Evolutionary conservation across 192 early-diverging fungal species (phyloP).

Genomic region (Phycomyces blakesleeanus): DNA sequence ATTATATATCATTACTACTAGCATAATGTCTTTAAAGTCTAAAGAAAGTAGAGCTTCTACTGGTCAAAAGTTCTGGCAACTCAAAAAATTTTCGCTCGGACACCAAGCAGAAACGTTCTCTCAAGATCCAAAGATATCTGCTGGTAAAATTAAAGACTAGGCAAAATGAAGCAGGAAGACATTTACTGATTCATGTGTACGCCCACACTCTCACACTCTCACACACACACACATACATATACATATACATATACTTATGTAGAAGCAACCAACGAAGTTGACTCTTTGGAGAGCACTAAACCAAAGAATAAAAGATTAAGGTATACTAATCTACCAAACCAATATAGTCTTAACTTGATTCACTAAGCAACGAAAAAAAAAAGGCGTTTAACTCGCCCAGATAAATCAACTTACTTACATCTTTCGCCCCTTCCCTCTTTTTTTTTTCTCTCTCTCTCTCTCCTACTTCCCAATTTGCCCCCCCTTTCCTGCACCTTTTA

Average conservation of each 20-base stretch:
- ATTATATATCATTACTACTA: no score
- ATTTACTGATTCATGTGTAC: neutral
- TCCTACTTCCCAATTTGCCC: neutral
- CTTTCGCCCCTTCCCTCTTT: neutral
- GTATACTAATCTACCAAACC: neutral
- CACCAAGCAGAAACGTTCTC: neutral
- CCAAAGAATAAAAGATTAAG: conserved; percentile 23
- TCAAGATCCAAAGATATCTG: neutral
- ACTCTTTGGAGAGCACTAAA: conserved; percentile 2
- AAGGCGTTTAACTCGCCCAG: no score
- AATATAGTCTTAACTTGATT: neutral
- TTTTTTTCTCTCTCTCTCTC: neutral
- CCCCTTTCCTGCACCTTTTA: conserved; percentile 9
- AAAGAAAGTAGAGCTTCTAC: conserved; percentile 10
- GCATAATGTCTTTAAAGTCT: conserved; percentile 1
- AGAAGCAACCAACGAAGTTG: neutral
- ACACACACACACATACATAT: neutral
- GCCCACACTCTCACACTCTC: neutral
- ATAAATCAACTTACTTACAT: neutral
- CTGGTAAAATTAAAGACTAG: conserved; percentile 1
- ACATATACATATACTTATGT: no score
- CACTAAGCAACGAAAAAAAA: no score
- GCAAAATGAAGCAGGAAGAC: neutral
- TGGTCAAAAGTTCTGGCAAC: conserved; percentile 28
- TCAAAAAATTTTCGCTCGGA: conserved; percentile 19